Base-by-base conservation (phyloP, 2,329 filamentous ascomycete species). In the Ilyonectria mors-panacis region DNA sequence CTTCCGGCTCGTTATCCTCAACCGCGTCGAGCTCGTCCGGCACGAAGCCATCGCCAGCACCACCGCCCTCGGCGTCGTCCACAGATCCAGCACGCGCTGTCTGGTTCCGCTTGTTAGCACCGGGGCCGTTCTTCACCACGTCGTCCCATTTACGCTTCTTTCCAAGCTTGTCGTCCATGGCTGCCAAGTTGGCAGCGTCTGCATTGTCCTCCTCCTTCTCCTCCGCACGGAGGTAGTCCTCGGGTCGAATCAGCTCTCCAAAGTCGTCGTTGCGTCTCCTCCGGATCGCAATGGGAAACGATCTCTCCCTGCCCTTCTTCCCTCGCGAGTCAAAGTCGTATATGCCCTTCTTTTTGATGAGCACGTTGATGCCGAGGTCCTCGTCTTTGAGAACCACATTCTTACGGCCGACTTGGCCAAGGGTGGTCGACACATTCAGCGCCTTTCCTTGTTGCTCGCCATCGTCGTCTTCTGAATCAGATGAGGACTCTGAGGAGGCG, bases 101-200 rank as follows among this genome's bases (percentile, higher is more conserved):
- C 47, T 89, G 88, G 12, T 88, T 85, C 28, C 92, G 88, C 78
- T 93, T 95, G 73, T 85, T 88, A 26, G 82, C 75, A 12, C 85
- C 85, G 2, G 65, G 65, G 21, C 64, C 68, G 26, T 70, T 76
- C 69, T 80, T 81, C n/a, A 69, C 73, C 39, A 80, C 83, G 67
- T 97, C 94, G 71, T 95, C 93, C 94, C 95, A 98, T 80, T 94
- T 97, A 67, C 96, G 89, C 82, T 99, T 99, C 83, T 95, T 95
- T 19, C 95, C 96, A 21, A 97, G 87, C 51, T 88, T 88, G 58
- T 89, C 89, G 70, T 92, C 86, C 35, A 82, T 81, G 63, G 89
- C 68, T 17, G 77, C 72, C 17, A 79, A 39, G 30, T 76, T 74
- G 8, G 70, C 60, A 19, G 71, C 74, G 55, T 91, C 90, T 58